Conservation (phyloP, 768 basidiomycete species). For the Kwoniella newhampshirensis region DNA sequence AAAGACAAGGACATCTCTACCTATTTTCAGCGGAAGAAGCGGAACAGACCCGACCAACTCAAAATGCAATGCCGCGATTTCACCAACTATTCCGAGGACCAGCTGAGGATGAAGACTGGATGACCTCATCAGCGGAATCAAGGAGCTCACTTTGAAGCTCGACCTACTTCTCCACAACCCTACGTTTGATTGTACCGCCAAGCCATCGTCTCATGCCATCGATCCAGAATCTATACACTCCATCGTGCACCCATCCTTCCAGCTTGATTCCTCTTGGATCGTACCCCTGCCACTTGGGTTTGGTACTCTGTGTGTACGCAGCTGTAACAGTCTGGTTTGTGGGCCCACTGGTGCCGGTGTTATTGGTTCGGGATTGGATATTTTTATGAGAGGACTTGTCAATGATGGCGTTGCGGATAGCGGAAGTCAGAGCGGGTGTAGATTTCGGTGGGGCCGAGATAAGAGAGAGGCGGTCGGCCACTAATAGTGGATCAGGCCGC, state of each 20-base stretch:
- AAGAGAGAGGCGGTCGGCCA: slow-evolving; percentile 44
- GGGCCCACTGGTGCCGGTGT: slow-evolving; percentile 5
- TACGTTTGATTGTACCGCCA: slow-evolving; percentile 29
- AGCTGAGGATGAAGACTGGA: slow-evolving; percentile 35
- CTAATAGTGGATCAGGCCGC: too few relatives aligned
- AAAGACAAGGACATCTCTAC: slow-evolving; percentile 45
- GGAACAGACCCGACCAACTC: slow-evolving; percentile 35
- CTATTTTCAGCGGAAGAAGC: slow-evolving; percentile 29
- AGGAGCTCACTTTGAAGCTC: background rate
- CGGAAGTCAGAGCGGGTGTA: slow-evolving; percentile 40
- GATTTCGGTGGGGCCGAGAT: slow-evolving; percentile 41
- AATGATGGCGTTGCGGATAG: slow-evolving; percentile 36
- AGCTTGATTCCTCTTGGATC: slow-evolving; percentile 29
- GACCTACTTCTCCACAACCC: slow-evolving; percentile 18
- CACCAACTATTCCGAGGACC: slow-evolving; percentile 28
- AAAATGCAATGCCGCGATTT: slow-evolving; percentile 35
- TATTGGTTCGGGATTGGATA: slow-evolving; percentile 4
- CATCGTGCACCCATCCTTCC: slow-evolving; percentile 46
- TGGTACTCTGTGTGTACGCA: background rate
- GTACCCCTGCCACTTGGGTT: slow-evolving; percentile 17
- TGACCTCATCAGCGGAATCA: background rate
- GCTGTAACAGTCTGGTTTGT: too few relatives aligned
- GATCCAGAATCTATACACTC: slow-evolving; percentile 45
- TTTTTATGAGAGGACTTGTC: slow-evolving; percentile 8
- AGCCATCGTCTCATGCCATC: slow-evolving; percentile 42